Percentiles rank a stretch among this genome's conserved stretches.
phyloP scores from a whole-genome alignment of 2,329 filamentous ascomycete species.

The Myrmaecium sp. region DNA sequence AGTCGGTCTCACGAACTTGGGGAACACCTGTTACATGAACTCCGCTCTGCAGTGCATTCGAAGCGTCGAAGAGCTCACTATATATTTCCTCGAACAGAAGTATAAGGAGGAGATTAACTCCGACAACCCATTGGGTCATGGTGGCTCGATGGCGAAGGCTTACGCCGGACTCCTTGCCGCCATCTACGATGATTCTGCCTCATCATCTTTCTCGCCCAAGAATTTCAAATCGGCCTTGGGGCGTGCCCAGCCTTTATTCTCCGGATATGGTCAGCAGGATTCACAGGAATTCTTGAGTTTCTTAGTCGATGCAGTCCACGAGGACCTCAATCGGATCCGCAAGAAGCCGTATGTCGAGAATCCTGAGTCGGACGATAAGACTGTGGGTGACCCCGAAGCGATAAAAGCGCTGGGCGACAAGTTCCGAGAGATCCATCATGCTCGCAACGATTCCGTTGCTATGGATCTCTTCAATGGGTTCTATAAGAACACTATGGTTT shows the following conservation, averaged over 20 bases:
- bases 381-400: constrained; percentile 65
- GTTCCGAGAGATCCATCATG: constrained; percentile 83
- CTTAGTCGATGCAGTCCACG: constrained; percentile 81
- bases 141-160: constrained; percentile 69
- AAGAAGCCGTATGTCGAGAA: constrained; percentile 98
- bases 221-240: constrained; percentile 74
- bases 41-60: constrained; percentile 89
- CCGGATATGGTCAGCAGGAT: constrained; percentile 90
- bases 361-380: constrained; percentile 92
- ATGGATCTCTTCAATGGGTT: constrained; percentile 93
- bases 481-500: constrained; percentile 95
- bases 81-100: constrained; percentile 58
- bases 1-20: constrained; percentile 74
- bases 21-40: constrained; percentile 99
- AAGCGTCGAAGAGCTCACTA: constrained; percentile 80
- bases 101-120: constrained; percentile 71
- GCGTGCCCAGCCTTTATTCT: constrained; percentile 67
- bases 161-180: constrained; percentile 62
- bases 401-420: constrained; percentile 73
- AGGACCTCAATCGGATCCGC: constrained; percentile 82
- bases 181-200: constrained; percentile 55
- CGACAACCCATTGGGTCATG: constrained; percentile 69
- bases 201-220: constrained; percentile 56
- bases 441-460: constrained; percentile 85
- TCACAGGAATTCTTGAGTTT: constrained; percentile 95